Base-by-base conservation (phyloP, 140 eudicot species). In the Flaveria floridana region DNA sequence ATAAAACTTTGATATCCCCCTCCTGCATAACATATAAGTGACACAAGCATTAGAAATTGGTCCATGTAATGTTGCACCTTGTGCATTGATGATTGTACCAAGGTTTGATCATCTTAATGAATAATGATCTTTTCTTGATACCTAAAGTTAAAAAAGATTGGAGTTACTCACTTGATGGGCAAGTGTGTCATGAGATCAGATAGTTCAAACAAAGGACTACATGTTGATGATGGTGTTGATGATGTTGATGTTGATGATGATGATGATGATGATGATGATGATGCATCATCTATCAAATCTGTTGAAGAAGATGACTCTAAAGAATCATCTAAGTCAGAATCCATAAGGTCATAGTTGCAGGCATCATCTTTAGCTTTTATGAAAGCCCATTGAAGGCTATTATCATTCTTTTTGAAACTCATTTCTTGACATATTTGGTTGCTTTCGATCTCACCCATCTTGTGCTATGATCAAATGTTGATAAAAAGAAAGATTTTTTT, bases 121-220 rank as follows among this genome's bases (percentile, higher is more conserved):
- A 34, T 44, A 7, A 55, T 44, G 44, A 69, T 46, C n/a, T 34
- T 64, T 69, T 23, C 25, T 74, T 80, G 6, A 74, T 74, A 67
- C 68, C 39, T 65, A 67, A 23, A 39, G 51, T 39, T 39, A 0
- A 50, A 37, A 59, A 48, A 50, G 76, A 68, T 30, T 48, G 51
- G 11, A 67, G 18, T 20, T 61, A 73, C 97, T 88, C 67, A 91
- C 97, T 91, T 91, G 90, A 91, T 88, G 21, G 97, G 97, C 19
- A 91, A 87, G 30, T 88, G 91, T 44, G 81, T 85, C 97, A 91
- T 91, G 82, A 91, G 96, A 16, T 88, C 96, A 50, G 89, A 78
- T 47, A 88, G 79, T 64, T 86, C 84, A 76, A 55, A 91, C 37
- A 91, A 76, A 76, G 97, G 89, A 12, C 93, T 87, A 46, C 73